Evolutionary conservation across 768 basidiomycete genomes (phyloP), one percentile per base, ranked within the genome.

Genomic region (Sporobolomyces roseus): DNA sequence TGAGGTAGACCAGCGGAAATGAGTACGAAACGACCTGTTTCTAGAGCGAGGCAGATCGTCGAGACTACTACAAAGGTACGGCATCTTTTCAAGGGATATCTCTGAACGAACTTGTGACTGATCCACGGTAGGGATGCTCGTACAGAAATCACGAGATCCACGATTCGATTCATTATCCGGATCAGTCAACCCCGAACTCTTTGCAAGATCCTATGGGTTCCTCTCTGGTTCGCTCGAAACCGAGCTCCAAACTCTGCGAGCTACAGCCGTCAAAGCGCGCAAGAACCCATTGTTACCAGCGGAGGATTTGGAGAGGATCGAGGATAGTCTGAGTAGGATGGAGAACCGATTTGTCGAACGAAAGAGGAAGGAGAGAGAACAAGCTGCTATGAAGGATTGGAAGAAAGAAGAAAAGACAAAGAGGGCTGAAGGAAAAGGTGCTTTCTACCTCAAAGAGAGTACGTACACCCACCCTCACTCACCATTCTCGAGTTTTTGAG

Each of bases 131-230:
- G n/a, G n/a, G n/a, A n/a, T n/a, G n/a, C n/a, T n/a, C n/a, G n/a
- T n/a, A n/a, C 61, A 69, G 56, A 55, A 69, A 62, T 54, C 67
- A 27, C 64, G 71, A 32, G 71, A 73, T 65, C 71, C 71, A 7
- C 67, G 71, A 17, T 73, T 73, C 71, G 71, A 73, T 56, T 49
- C 67, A 17, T 66, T 73, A 19, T 63, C 61, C 23, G 71, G 71
- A 35, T 27, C 36, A 6, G 64, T 73, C 41, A 66, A 65, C 51
- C 33, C 54, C 8, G 61, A 63, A 41, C 56, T 73, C 36, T 73
- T 73, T 65, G 38, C 55, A 17, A 46, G 65, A 23, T 66, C 64
- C 21, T 73, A 73, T 65, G 46, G 50, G 2, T 73, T 73, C 71
- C 67, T 73, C 45, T 56, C 61, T 8, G 60, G 59, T 10, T 27